Evolutionary conservation across 148 eudicot genomes (phyloP), one percentile per base, ranked within the genome.

Genomic region (Vaccinium corymbosum): DNA sequence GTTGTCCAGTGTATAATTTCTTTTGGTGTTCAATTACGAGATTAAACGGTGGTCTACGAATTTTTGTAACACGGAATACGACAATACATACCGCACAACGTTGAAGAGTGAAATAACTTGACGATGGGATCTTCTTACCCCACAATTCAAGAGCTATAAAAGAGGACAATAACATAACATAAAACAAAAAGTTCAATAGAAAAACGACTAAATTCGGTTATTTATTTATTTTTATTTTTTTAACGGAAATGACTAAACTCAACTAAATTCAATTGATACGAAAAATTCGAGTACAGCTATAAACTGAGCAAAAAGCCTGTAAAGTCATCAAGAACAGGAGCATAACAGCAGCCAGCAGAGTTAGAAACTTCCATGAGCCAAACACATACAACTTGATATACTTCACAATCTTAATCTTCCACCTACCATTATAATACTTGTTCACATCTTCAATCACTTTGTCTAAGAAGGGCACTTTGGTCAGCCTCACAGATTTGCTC

Each of bases 371-470:
- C 91, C 92, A 89, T 51, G 93, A 90, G 29, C 84, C 83, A 25
- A 85, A 89, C 57, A 87, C 81, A 81, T 88, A 88, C 4, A 71
- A 55, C 84, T 78, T 89, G 38, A 89, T 61, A 38, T 88, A 83
- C 57, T 82, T 91, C 3, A 79, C 38, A 6, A 85, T 1, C 51
- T 85, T 86, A 8, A 88, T 87, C 83, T 57, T 93, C 92, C 92
- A 93, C 56, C 85, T 87, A 0, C 87, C 85, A 38, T 89, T 81
- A 38, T 93, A 91, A 84, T 88, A 89, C 74, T 25, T 83, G 70
- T 91, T 93, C 48, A 91, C 91, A 81, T 91, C 91, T 82, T 90
- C 90, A 25, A 93, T 87, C 32, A 88, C 91, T 80, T 88, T 85
- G 66, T 93, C 95, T 72, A 93, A 78, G 49, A 85, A 87, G 7